These are phyloP conservation scores for Sequoiadendron giganteum DNA, from an alignment of 75 land plant genomes.

Conservation along the genomic window DNA sequence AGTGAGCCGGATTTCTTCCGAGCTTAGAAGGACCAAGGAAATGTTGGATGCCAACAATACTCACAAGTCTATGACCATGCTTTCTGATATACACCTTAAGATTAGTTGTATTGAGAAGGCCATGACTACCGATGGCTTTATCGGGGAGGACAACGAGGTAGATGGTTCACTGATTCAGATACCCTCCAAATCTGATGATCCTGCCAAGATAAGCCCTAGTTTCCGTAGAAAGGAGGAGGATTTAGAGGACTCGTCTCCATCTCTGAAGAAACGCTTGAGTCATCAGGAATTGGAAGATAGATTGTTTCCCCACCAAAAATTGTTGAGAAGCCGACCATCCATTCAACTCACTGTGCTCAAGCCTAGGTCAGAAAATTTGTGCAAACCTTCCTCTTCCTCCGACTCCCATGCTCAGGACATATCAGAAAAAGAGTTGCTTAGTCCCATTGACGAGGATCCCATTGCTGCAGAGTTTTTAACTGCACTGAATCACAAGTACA, in stretches of 20 bases:
- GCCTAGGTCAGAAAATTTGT: conserved; percentile 12
- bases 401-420: conserved; percentile 8
- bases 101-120: conserved; percentile 79
- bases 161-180: not conserved
- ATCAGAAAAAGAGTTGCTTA: conserved; percentile 15
- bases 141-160: conserved; percentile 2
- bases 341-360: not conserved
- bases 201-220: not conserved
- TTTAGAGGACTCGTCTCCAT: not conserved
- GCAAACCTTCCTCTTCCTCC: conserved; percentile 8
- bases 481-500: conserved; percentile 28
- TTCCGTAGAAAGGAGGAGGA: not conserved
- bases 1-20: conserved; percentile 76
- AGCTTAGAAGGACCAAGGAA: conserved; percentile 79
- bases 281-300: conserved; percentile 60
- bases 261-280: conserved; percentile 18
- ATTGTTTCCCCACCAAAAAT: conserved; percentile 69
- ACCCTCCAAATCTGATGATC: not conserved
- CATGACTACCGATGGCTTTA: conserved; percentile 26
- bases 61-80: conserved; percentile 46
- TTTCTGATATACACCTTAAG: conserved; percentile 77
- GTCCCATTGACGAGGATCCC: conserved; percentile 36
- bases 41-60: conserved; percentile 69
- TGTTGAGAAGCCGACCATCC: conserved; percentile 34
- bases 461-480: conserved; percentile 68